These are phyloP conservation scores for Phytophthora nicotianae DNA, from an alignment of 352 stramenopile species.

Conservation along the genomic window DNA sequence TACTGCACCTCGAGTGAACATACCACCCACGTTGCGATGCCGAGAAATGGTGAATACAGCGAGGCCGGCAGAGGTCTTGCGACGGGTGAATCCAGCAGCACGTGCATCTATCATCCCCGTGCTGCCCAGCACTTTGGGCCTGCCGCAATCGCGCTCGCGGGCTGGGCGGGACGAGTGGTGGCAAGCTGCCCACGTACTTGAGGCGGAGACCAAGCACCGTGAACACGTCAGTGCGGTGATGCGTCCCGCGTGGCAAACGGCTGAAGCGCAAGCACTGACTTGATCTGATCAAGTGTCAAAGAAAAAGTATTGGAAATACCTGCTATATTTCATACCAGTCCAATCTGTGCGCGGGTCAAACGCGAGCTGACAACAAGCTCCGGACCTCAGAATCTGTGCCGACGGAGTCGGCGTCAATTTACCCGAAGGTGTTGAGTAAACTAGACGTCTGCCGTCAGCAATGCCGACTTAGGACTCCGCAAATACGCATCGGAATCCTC, in stretches of 20 bases:
- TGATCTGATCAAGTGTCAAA: conserved; percentile 9
- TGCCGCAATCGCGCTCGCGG: conserved; percentile 13
- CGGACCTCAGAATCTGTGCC: conserved; percentile 6
- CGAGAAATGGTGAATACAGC: conserved; percentile 9
- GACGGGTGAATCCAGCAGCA: neutral
- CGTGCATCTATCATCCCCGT: conserved; percentile 1
- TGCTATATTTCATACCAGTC: conserved; percentile 2
- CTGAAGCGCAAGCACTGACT: conserved; percentile 29
- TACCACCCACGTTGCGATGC: neutral
- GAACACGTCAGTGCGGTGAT: conserved; percentile 30
- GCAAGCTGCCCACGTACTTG: conserved; percentile 19
- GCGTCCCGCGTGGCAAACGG: conserved; percentile 8
- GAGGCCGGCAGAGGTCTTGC: no score
- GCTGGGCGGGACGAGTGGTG: conserved; percentile 17
- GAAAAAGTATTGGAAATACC: conserved; percentile 4
- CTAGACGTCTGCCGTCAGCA: neutral
- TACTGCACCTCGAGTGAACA: conserved; percentile 1
- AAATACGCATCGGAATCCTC: neutral
- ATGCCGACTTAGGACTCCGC: neutral
- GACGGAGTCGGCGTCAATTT: neutral
- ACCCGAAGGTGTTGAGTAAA: no score
- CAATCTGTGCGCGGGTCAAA: conserved; percentile 3
- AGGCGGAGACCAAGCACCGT: conserved; percentile 4
- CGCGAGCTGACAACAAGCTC: conserved; percentile 19
- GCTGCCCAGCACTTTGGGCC: conserved; percentile 8